These are phyloP conservation scores for Prunus mira DNA, from an alignment of 306 rosid genomes.

Conservation along the genomic window DNA sequence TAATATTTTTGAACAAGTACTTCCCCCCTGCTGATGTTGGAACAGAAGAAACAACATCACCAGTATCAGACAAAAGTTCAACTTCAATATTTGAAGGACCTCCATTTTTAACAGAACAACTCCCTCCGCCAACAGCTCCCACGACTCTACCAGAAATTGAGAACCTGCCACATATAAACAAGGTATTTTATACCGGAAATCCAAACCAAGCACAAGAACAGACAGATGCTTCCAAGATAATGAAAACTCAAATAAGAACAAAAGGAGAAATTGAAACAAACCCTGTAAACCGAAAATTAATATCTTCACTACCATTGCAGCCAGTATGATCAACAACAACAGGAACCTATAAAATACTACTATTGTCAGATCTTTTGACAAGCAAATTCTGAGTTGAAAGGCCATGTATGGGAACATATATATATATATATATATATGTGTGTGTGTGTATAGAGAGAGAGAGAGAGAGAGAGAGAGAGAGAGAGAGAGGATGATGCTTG, in stretches of 20 bases:
- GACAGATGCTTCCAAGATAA: slow-evolving; percentile 14
- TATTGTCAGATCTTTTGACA: slow-evolving; percentile 14
- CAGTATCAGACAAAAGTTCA: slow-evolving; percentile 63
- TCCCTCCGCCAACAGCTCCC: slow-evolving; percentile 88
- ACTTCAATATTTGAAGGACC: slow-evolving; percentile 87
- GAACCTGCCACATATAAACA: slow-evolving; percentile 55
- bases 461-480: neutral
- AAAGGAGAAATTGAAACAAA: slow-evolving; percentile 25
- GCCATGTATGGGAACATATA: neutral
- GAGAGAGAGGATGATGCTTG: neutral
- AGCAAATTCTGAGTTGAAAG: slow-evolving; percentile 14
- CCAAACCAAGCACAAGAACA: slow-evolving; percentile 17
- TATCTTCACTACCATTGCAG: slow-evolving; percentile 91
- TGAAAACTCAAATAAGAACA: neutral
- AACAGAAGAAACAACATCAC: slow-evolving; percentile 68
- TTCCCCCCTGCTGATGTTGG: slow-evolving; percentile 67
- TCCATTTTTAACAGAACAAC: slow-evolving; percentile 67
- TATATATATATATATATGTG: too few relatives aligned
- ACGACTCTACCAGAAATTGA: slow-evolving; percentile 83
- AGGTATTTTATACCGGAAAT: slow-evolving; percentile 15
- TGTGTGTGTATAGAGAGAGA: too few relatives aligned
- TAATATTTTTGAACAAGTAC: slow-evolving; percentile 71
- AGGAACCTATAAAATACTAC: slow-evolving; percentile 55
- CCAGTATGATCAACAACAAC: slow-evolving; percentile 77
- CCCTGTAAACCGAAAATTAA: slow-evolving; percentile 94